Conservation (phyloP, 2,329 filamentous ascomycete species). For the Nannizziopsis arthrosporioides region DNA sequence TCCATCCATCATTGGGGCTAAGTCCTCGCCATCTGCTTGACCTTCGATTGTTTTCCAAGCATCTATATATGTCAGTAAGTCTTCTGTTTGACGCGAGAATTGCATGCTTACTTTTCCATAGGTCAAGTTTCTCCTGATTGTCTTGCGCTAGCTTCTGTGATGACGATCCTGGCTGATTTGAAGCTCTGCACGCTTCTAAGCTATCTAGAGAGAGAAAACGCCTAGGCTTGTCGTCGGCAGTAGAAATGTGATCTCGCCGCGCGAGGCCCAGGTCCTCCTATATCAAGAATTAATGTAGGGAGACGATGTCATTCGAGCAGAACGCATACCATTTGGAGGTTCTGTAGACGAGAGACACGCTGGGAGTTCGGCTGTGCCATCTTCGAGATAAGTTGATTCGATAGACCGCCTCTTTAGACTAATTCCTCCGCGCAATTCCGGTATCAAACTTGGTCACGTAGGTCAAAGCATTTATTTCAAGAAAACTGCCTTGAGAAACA, state of each 20-base stretch:
- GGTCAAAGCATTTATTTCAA: too few species aligned
- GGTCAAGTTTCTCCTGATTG: conserved; percentile 20
- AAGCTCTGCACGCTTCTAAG: conserved; percentile 22
- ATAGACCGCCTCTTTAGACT: too few species aligned
- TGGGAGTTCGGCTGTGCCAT: conserved; percentile 15
- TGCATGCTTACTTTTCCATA: conserved; percentile 26
- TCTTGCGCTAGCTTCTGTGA: conserved; percentile 20
- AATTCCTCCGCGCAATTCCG: too few species aligned
- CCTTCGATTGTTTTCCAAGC: conserved; percentile 23
- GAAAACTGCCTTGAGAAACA: too few species aligned
- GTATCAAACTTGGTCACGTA: too few species aligned
- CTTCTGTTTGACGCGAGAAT: neutral
- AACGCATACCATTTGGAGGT: conserved; percentile 23
- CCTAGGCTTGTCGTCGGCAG: conserved; percentile 19
- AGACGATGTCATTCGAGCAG: neutral
- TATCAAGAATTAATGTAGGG: neutral
- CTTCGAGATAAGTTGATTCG: neutral
- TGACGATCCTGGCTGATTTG: conserved; percentile 23
- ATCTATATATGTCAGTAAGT: conserved; percentile 18
- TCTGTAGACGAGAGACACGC: conserved; percentile 18
- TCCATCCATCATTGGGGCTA: conserved; percentile 27
- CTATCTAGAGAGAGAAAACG: conserved; percentile 15
- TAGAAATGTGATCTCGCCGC: conserved; percentile 29
- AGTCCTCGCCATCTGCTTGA: conserved; percentile 22
- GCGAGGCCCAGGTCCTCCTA: conserved; percentile 31